phyloP scores from a whole-genome alignment of 2,329 filamentous ascomycete genomes.

The Fusarium sp. region DNA sequence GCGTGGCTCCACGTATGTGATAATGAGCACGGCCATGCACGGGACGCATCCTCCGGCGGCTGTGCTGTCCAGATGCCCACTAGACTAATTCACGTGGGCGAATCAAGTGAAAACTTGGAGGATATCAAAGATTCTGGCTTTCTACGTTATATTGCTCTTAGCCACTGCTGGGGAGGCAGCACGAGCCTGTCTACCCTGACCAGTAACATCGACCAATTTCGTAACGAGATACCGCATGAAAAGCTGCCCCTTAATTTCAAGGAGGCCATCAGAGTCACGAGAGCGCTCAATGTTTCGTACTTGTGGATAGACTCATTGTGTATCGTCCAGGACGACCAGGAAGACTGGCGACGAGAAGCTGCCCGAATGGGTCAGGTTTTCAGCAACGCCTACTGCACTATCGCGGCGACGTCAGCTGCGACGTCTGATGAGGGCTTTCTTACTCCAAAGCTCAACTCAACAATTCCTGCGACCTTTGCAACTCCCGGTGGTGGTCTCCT shows the following conservation, averaged over 20 bases:
- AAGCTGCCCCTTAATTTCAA: background rate
- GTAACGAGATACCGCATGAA: background rate
- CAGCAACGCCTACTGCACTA: background rate
- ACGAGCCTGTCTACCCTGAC: background rate
- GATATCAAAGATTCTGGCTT: background rate
- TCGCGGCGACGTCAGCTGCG: constrained; percentile 1
- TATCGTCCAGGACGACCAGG: background rate
- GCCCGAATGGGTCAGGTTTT: background rate
- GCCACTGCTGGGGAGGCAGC: constrained; percentile 12
- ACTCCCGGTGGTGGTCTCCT: background rate
- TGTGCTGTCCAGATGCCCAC: background rate
- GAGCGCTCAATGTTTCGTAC: background rate
- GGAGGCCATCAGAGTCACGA: constrained; percentile 4
- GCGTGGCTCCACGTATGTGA: background rate
- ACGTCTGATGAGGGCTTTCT: background rate
- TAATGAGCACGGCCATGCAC: background rate
- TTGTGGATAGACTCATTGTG: constrained; percentile 10
- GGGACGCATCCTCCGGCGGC: background rate
- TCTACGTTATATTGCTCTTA: background rate
- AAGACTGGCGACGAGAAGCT: constrained; percentile 3
- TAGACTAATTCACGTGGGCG: background rate
- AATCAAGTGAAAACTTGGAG: background rate
- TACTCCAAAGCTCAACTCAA: background rate
- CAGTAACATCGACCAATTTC: background rate
- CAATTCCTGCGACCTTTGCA: background rate